These are phyloP conservation scores for Acrodontium crateriforme DNA, from an alignment of 2,329 filamentous ascomycete species.

Conservation along the genomic window DNA sequence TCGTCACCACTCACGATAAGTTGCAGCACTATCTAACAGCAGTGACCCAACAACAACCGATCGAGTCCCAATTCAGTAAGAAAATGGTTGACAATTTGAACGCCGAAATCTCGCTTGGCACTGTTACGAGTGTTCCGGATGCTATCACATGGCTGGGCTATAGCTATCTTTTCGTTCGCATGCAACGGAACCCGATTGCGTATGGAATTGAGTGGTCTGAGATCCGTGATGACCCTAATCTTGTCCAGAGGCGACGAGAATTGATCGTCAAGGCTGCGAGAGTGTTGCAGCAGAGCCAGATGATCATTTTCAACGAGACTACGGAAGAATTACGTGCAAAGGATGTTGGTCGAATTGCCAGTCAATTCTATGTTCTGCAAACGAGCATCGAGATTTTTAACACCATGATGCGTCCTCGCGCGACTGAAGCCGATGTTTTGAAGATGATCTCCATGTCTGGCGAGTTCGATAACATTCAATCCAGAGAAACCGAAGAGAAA, in stretches of 20 bases:
- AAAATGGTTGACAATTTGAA: conserved; percentile 95
- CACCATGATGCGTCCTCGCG: conserved; percentile 72
- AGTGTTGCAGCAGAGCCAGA: conserved; percentile 81
- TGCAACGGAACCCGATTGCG: conserved; percentile 78
- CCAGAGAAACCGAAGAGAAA: conserved; percentile 75
- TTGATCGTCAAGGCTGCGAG: conserved; percentile 79
- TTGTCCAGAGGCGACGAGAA: conserved; percentile 74
- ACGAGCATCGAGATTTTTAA: conserved; percentile 95
- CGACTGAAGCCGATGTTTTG: conserved; percentile 81
- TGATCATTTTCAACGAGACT: conserved; percentile 95
- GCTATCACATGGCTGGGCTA: conserved; percentile 97
- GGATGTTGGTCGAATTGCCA: conserved; percentile 90
- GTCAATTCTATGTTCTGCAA: conserved; percentile 91
- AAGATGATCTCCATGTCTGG: conserved; percentile 97
- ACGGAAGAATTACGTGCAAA: conserved; percentile 90
- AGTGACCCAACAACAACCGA: conserved; percentile 89
- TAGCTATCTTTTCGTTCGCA: conserved; percentile 92
- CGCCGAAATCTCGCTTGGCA: conserved; percentile 84
- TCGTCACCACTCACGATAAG: conserved; percentile 92
- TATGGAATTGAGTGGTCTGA: conserved; percentile 96
- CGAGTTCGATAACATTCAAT: conserved; percentile 95
- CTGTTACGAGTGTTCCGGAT: conserved; percentile 85
- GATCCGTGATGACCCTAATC: conserved; percentile 69
- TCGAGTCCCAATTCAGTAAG: conserved; percentile 89
- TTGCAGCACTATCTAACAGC: conserved; percentile 81